Conservation (phyloP, 176 grass and related monocot species). For the Paspalum notatum region DNA sequence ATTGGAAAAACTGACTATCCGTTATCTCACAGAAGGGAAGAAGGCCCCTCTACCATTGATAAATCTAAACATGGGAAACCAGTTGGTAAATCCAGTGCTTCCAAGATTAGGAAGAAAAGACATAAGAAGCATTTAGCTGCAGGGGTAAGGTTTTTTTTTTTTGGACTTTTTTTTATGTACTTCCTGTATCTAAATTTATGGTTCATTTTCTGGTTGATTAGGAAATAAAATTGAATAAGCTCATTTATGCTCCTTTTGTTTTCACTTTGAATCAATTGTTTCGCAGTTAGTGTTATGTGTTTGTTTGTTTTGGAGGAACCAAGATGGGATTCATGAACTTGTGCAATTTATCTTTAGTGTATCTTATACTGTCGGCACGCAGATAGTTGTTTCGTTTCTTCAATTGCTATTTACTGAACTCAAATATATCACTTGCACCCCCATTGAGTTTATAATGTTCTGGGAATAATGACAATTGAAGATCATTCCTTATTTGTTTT, state of each 20-base stretch:
- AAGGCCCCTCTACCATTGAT: conserved; percentile 24
- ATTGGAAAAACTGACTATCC: conserved; percentile 33
- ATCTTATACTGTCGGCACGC: conserved; percentile 15
- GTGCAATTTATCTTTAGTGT: not conserved
- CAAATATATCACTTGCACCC: not conserved
- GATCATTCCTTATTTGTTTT: not conserved
- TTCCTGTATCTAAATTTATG: not conserved
- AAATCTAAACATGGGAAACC: conserved; percentile 36
- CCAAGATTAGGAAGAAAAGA: conserved; percentile 34
- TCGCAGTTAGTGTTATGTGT: not conserved
- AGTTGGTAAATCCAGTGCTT: conserved; percentile 32
- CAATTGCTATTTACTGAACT: conserved; percentile 3
- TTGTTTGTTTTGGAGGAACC: not conserved
- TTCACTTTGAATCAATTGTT: conserved; percentile 17
- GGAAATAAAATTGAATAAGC: not conserved
- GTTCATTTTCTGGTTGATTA: not conserved
- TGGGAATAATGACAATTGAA: conserved; percentile 5
- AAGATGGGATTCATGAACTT: not conserved
- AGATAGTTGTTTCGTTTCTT: conserved; percentile 25
- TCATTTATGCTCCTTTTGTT: conserved; percentile 22
- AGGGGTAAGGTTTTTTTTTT: conserved; percentile 42
- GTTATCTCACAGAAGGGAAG: conserved; percentile 37
- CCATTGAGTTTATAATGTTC: conserved; percentile 26
- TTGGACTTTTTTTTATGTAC: conserved; percentile 10
- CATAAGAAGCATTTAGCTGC: conserved; percentile 37